Evolutionary conservation across 129 eudicot genomes (phyloP), one percentile per base, ranked within the genome.

Genomic region (Silybum marianum): DNA sequence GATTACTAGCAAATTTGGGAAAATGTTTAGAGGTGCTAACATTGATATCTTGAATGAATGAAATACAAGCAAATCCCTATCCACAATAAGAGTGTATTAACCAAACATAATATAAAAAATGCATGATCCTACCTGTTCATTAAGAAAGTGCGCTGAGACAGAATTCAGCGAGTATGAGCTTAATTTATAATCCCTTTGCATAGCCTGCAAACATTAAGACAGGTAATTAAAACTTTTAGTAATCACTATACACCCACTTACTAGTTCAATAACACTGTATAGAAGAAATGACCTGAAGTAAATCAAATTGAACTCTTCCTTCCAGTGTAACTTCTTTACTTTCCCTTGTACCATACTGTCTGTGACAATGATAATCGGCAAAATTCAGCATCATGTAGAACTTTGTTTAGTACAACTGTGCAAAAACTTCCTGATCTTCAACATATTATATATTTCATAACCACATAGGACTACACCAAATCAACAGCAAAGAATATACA

Each of bases 251-350:
- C 38, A 58, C 39, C 74, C 46, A 58, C 78, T 38, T 58, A 71
- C 72, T 62, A 40, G 19, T 38, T 76, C 62, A 75, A 71, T 70
- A 54, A 7, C 51, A 77, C 71, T 70, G 25, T 70, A 36, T 38
- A 38, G 16, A 58, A 60, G 28, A 39, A 76, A 62, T 42, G 74
- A 93, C 99, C 99, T 96, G 99, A 85, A 96, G 85, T 89, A 96
- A 88, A 90, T 96, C 99, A 87, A 96, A 92, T 76, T 96, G 99
- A 80, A 96, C 97, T 89, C 99, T 91, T 81, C 99, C 99, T 88
- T 96, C 99, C 32, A 96, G 69, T 9, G 87, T 84, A 76, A 93
- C 91, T 88, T 96, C 99, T 89, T 96, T 96, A 83, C 98, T 93
- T 86, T 93, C 99, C 86, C 99, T 90, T 72, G 93, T 96, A 79